phyloP scores from a whole-genome alignment of 2,329 filamentous ascomycete species.

The Daldinia eschscholtzii region DNA sequence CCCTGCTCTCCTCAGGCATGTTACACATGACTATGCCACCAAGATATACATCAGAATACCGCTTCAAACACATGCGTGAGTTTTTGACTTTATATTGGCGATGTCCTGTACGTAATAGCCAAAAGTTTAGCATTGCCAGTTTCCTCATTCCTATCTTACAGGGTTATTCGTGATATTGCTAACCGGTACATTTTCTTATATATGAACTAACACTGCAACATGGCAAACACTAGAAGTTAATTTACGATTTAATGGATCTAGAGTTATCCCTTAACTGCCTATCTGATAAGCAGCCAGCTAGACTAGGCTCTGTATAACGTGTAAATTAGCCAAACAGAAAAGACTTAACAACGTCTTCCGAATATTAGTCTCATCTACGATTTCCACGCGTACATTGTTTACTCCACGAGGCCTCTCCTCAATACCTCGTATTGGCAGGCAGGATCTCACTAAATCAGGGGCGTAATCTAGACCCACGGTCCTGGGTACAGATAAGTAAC shows the following conservation, averaged over 20 bases:
- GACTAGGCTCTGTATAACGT: background rate
- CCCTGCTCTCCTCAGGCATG: background rate
- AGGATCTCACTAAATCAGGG: conserved; percentile 17
- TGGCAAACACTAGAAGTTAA: background rate
- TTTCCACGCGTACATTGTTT: conserved; percentile 2
- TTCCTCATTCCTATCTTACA: background rate
- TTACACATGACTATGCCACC: background rate
- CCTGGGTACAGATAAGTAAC: conserved; percentile 31
- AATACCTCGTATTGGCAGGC: conserved; percentile 5
- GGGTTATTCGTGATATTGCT: background rate
- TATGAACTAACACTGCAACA: background rate
- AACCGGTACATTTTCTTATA: background rate
- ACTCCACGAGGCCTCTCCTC: background rate
- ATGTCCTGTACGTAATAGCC: background rate
- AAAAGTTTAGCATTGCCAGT: background rate
- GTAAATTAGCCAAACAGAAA: background rate
- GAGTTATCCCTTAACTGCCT: background rate
- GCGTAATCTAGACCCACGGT: conserved; percentile 32
- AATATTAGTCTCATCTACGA: background rate
- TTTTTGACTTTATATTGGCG: background rate
- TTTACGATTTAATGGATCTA: background rate
- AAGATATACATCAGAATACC: background rate
- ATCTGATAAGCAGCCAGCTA: background rate
- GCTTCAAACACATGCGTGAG: background rate
- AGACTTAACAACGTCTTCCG: background rate